A percentile compares a stretch with the other conserved stretches of the same genome.
Conservation (phyloP, 768 basidiomycete genomes). For the Tubosaeta sp. region DNA sequence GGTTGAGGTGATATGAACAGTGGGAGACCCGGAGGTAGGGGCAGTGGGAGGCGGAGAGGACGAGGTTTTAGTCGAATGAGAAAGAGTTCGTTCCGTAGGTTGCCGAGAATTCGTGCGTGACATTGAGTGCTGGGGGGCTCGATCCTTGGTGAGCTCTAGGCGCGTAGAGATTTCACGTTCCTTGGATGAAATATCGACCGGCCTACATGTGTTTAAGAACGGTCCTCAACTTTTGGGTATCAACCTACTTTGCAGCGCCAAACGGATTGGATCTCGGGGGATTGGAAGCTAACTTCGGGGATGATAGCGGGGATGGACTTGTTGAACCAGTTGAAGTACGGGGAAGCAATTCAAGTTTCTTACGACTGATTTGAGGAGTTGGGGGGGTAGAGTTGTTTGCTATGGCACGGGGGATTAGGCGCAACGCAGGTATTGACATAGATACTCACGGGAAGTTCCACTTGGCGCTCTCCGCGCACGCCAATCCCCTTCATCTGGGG, state of each 20-base stretch:
- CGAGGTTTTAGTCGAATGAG: constrained; percentile 29
- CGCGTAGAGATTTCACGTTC: constrained; percentile 75
- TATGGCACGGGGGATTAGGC: constrained; percentile 26
- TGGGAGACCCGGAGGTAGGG: constrained; percentile 17
- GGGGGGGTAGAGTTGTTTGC: constrained; percentile 73
- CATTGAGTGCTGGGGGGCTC: constrained; percentile 36
- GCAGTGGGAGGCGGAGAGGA: constrained; percentile 23
- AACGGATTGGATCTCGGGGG: constrained; percentile 70
- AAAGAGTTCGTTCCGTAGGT: constrained; percentile 42
- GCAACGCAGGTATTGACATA: constrained; percentile 19
- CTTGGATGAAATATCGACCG: constrained; percentile 75
- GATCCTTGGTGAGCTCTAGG: constrained; percentile 41
- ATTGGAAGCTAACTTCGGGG: constrained; percentile 63
- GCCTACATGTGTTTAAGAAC: constrained; percentile 40
- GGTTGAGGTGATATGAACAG: constrained; percentile 36
- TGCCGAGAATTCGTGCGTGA: constrained; percentile 46
- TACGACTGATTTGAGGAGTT: constrained; percentile 73
- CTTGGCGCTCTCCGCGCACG: constrained; percentile 45
- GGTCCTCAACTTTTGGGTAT: neutral
- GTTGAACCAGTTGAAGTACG: constrained; percentile 65
- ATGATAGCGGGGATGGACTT: constrained; percentile 70
- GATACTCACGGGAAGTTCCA: constrained; percentile 60
- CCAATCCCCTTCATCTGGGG: constrained; percentile 69
- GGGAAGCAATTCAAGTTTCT: constrained; percentile 83
- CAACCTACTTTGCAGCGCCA: constrained; percentile 71